phyloP scores from a whole-genome alignment of 352 stramenopile genomes.

The Globisporangium okanoganense region DNA sequence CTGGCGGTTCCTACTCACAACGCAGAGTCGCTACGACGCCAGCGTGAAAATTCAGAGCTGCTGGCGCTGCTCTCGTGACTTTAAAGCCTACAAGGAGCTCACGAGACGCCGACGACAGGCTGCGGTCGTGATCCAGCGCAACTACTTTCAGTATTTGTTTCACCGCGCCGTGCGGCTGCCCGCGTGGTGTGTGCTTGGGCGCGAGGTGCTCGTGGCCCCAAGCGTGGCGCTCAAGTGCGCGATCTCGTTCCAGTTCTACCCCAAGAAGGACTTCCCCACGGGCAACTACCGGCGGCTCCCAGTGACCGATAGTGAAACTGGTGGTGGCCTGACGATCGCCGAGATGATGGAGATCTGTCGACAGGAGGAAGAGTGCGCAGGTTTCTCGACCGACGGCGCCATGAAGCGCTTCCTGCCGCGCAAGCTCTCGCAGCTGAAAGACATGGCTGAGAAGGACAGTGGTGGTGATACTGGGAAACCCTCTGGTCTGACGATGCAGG shows the following conservation, averaged over 20 bases:
- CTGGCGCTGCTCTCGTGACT: slow-evolving; percentile 30
- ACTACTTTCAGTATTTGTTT: slow-evolving; percentile 74
- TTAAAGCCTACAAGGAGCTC: slow-evolving; percentile 28
- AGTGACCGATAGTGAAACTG: background rate
- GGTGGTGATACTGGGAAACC: background rate
- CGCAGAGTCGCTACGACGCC: slow-evolving; percentile 46
- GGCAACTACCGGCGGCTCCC: slow-evolving; percentile 56
- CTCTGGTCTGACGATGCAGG: slow-evolving; percentile 19
- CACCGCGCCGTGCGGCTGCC: slow-evolving; percentile 49
- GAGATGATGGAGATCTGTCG: slow-evolving; percentile 60
- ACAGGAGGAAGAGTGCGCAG: slow-evolving; percentile 65
- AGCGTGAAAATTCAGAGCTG: slow-evolving; percentile 35
- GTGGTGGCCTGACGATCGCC: slow-evolving; percentile 13
- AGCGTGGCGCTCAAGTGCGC: slow-evolving; percentile 58
- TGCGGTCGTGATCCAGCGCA: slow-evolving; percentile 56
- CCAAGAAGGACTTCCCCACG: slow-evolving; percentile 61
- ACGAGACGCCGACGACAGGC: slow-evolving; percentile 27
- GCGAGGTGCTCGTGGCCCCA: slow-evolving; percentile 60
- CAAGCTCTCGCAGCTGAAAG: slow-evolving; percentile 66
- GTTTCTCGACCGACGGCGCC: slow-evolving; percentile 64
- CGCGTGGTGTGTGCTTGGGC: slow-evolving; percentile 54
- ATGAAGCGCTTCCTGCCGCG: slow-evolving; percentile 76
- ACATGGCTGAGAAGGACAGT: slow-evolving; percentile 26
- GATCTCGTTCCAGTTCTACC: slow-evolving; percentile 77
- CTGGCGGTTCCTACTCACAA: slow-evolving; percentile 44